Evolutionary conservation across 257 asterid genomes (phyloP).

Genomic region (Solanum pimpinellifolium): DNA sequence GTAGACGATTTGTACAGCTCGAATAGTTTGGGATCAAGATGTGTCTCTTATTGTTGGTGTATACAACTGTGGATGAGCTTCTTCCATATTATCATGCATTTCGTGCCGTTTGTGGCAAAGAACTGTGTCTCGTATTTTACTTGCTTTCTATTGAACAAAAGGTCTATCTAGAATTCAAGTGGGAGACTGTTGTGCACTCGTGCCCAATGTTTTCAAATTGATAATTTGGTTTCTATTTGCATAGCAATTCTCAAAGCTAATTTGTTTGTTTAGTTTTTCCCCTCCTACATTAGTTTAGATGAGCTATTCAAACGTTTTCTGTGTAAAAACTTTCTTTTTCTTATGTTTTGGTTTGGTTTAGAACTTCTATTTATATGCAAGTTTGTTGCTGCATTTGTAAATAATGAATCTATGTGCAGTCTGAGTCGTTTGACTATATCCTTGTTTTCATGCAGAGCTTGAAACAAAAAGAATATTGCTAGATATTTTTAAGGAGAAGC

Average conservation of each 20-base stretch:
- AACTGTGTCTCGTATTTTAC: not conserved
- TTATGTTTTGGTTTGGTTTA: not conserved
- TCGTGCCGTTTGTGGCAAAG: not conserved
- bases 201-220: not conserved
- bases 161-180: not conserved
- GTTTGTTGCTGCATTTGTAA: not conserved
- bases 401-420: not conserved
- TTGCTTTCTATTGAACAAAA: not conserved
- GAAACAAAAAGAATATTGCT: slow-evolving; percentile 91
- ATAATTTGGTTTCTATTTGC: not conserved
- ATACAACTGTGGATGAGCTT: not conserved
- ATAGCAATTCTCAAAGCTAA: not conserved
- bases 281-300: not conserved
- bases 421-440: slow-evolving; percentile 4
- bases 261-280: not conserved
- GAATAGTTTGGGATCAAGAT: not conserved
- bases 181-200: not conserved
- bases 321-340: not conserved
- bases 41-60: not conserved
- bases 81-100: not conserved
- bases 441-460: slow-evolving; percentile 42
- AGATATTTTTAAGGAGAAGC: slow-evolving; percentile 93
- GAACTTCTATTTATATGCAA: not conserved
- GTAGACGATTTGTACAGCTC: not conserved
- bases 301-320: not conserved